phyloP scores from a whole-genome alignment of 139 green algal species.

The Chlorella vulgaris region DNA sequence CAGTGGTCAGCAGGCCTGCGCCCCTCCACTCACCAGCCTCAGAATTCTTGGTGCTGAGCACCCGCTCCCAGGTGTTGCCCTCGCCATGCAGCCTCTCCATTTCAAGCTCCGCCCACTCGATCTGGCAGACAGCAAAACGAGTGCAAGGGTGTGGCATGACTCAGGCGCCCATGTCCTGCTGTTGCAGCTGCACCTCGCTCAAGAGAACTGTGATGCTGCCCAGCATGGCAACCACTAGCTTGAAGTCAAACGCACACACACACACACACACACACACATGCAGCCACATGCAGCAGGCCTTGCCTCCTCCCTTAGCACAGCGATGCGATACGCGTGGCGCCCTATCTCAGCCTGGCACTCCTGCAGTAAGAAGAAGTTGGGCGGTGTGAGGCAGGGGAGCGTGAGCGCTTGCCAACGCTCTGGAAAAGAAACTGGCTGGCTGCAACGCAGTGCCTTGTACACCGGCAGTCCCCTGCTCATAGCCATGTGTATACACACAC shows the following conservation, averaged over 20 bases:
- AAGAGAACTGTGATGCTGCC: too few species aligned
- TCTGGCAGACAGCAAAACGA: neutral
- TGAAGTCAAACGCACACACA: too few species aligned
- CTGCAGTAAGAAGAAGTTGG: neutral
- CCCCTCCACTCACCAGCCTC: conserved; percentile 1
- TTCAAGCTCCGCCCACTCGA: conserved; percentile 23
- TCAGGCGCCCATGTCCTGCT: too few species aligned
- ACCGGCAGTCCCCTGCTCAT: too few species aligned
- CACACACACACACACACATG: too few species aligned
- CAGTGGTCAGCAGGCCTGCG: neutral
- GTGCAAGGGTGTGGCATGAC: neutral
- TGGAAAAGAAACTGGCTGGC: neutral
- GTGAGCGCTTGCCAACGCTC: neutral
- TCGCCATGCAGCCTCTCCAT: conserved; percentile 14
- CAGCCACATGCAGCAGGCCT: neutral
- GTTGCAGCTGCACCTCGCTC: too few species aligned
- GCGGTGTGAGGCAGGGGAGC: neutral
- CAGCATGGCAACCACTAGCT: too few species aligned
- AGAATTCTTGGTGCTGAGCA: conserved; percentile 24
- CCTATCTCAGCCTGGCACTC: conserved; percentile 42
- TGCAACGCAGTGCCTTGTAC: too few species aligned
- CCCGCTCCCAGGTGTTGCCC: conserved; percentile 16
- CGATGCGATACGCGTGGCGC: conserved; percentile 22
- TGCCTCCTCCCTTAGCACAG: conserved; percentile 38
- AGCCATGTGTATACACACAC: too few species aligned